Evolutionary conservation across 192 early-diverging fungal species (phyloP), one percentile per base, ranked within the genome.

Genomic region (Dimargaris verticillata): DNA sequence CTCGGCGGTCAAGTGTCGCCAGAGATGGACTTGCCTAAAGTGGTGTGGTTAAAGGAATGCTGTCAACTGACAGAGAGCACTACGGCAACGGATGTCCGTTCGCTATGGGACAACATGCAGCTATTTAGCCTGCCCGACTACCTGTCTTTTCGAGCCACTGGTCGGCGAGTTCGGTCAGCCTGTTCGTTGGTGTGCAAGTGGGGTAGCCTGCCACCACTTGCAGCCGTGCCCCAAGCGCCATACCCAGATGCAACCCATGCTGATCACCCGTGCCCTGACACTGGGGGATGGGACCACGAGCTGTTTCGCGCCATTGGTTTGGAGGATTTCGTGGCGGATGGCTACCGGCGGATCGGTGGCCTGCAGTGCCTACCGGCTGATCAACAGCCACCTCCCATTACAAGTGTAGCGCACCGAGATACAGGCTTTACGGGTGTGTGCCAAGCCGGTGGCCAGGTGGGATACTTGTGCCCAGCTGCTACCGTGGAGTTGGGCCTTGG

Each of bases 21-120:
- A 3, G 87, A 88, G 62, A 87, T 87, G 85, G 83, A 86, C 33
- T 67, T 86, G n/a, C 85, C 87, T 24, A 89, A 89, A 65, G 72
- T 79, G 0, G 58, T 82, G 0, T 89, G 87, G 87, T 62, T 89
- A 4, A 68, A 76, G 25, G 73, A 79, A 25, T 73, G 82, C 66
- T 80, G 67, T 64, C 73, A 14, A 14, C n/a, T 17, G 76, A 70
- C 71, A 68, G 52, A 69, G 20, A n/a, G 44, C 4, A 73, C 76
- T 38, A 74, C 70, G 3, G 24, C 28, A 44, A 49, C 45, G 55
- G 13, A 28, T n/a, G n/a, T n/a, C n/a, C n/a, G n/a, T n/a, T n/a
- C n/a, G 52, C 44, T 58, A 7, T 62, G 61, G 61, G 18, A 3
- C 6, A 13, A n/a, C 5, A 41, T 41, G 24, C 71, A 80, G 12